Conservation (phyloP, 176 grass and related monocot species). For the Musa schizocarpa region DNA sequence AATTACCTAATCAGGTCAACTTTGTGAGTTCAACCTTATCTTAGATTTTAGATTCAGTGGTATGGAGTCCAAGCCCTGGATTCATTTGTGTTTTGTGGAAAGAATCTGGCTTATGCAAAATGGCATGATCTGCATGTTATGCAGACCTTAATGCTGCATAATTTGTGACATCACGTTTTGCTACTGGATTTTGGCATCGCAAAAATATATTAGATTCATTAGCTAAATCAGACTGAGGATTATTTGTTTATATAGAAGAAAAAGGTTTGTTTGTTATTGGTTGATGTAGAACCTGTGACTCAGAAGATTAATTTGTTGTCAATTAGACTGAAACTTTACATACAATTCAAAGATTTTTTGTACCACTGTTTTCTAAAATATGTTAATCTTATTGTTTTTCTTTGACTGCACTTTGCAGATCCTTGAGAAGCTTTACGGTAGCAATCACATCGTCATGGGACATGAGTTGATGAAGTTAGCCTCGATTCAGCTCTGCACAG, state of each 20-base stretch:
- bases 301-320: background rate
- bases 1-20: too few species aligned
- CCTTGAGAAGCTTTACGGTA: slow-evolving; percentile 68
- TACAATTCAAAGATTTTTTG: background rate
- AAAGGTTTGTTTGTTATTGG: too few species aligned
- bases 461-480: slow-evolving; percentile 80
- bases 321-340: background rate
- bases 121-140: too few species aligned
- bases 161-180: too few species aligned
- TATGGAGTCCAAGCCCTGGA: background rate
- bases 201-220: too few species aligned
- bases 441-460: slow-evolving; percentile 57
- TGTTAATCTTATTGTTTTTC: slow-evolving; percentile 8
- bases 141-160: too few species aligned
- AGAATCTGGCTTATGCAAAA: background rate
- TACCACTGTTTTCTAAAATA: background rate
- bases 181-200: too few species aligned
- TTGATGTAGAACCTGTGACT: background rate
- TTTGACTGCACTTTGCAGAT: slow-evolving; percentile 32
- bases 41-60: too few species aligned
- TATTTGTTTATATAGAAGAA: too few species aligned
- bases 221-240: too few species aligned
- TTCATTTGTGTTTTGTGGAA: background rate
- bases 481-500: slow-evolving; percentile 50
- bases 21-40: too few species aligned